Evolutionary conservation across 2,329 filamentous ascomycete species (phyloP).

Genomic region (Venturia carpophila): DNA sequence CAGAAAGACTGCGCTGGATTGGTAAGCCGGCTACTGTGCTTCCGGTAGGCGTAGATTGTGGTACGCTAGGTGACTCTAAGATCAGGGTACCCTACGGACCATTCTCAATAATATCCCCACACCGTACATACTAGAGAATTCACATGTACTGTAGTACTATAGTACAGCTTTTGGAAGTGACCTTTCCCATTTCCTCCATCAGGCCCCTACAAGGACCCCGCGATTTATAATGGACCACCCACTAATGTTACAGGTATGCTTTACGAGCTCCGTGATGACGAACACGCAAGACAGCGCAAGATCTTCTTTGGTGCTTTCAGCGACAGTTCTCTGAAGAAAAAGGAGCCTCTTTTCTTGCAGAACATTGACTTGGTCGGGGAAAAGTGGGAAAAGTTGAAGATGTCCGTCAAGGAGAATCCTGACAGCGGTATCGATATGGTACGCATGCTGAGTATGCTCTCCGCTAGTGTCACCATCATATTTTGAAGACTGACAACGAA

Average conservation of each 20-base stretch:
- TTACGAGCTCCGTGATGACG: conserved; percentile 7
- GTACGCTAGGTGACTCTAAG: no score
- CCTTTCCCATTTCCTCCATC: no score
- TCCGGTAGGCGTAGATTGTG: no score
- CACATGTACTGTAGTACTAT: no score
- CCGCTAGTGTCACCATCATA: neutral
- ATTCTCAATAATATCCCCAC: no score
- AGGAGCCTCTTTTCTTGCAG: conserved; percentile 19
- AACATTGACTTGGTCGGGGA: conserved; percentile 11
- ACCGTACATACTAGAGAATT: no score
- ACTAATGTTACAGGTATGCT: neutral
- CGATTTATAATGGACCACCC: neutral
- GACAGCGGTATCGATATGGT: conserved; percentile 22
- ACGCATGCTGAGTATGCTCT: conserved; percentile 7
- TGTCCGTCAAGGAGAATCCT: neutral
- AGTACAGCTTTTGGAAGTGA: no score
- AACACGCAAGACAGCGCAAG: conserved; percentile 16
- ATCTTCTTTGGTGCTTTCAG: conserved; percentile 17
- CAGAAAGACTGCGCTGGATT: no score
- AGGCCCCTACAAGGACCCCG: neutral
- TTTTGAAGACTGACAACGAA: neutral
- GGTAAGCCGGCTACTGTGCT: no score
- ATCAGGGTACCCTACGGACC: no score
- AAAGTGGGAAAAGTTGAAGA: neutral
- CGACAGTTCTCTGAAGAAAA: conserved; percentile 18